Base-by-base conservation (phyloP, 176 grass and related monocot genomes). In the Cenchrus fungigraminus region DNA sequence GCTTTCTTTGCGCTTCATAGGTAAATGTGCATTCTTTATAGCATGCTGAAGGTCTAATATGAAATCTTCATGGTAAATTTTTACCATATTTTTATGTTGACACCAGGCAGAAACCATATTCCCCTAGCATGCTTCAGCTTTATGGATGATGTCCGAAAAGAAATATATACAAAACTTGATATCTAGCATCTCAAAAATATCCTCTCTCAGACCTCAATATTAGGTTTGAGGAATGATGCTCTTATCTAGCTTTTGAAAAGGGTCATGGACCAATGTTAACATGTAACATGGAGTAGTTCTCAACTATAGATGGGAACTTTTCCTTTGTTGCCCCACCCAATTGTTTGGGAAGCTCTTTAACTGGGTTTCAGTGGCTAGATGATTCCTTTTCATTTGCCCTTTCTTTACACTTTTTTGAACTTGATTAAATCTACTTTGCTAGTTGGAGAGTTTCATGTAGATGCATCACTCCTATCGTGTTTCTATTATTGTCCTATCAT, bases 341-440 rank as follows among this genome's bases (percentile, higher is more conserved):
- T 72, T 66, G 43, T 64, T 42, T 79, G 11, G 12, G 34, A 58
- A 74, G 66, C 10, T 65, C 34, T 64, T 55, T 53, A 54, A 64
- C 25, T 34, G 7, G 11, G 28, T 72, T 25, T 12, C 77, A 78
- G 17, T 79, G 5, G 12, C 12, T 65, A n/a, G 86, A 65, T 79
- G 6, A 16, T 22, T 78, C 34, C n/a, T 47, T 69, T 54, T 78
- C 7, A 60, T 22, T 58, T 40, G 37, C 37, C 25, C 2, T 82
- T 22, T 59, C 6, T 59, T 3, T 50, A 8, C 50, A 32, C 56
- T 65, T 67, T 67, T 8, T 16, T 34, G 57, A 64, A 57, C 11
- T 65, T 32, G 31, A 55, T 88, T 43, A 29, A 54, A 16, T 62
- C 43, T 61, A 62, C 65, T 77, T 77, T 12, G 19, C 46, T 75